phyloP scores from a whole-genome alignment of 2,329 filamentous ascomycete genomes.

The Stenocarpella maydis region DNA sequence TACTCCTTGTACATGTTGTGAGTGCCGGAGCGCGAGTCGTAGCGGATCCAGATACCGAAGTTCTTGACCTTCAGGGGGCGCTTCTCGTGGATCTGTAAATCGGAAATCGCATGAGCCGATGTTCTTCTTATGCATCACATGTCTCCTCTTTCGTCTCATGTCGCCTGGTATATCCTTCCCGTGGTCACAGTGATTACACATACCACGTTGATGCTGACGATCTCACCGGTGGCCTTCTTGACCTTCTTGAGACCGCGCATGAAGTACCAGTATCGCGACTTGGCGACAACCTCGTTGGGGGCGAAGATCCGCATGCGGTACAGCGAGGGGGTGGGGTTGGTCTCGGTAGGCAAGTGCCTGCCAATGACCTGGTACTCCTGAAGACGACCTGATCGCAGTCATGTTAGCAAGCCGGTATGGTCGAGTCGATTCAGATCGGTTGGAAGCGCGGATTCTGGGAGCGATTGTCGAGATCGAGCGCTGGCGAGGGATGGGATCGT shows the following conservation, averaged over 20 bases:
- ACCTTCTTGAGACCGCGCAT: slow-evolving; percentile 98
- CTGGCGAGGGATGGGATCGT: neutral
- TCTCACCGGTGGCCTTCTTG: slow-evolving; percentile 99
- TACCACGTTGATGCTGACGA: slow-evolving; percentile 96
- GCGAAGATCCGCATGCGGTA: slow-evolving; percentile 99
- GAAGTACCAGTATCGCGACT: slow-evolving; percentile 99
- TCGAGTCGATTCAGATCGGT: neutral
- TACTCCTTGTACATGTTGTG: slow-evolving; percentile 99
- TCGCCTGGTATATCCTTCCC: slow-evolving; percentile 20
- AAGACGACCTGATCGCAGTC: slow-evolving; percentile 81
- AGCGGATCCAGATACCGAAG: slow-evolving; percentile 99
- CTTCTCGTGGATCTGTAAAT: slow-evolving; percentile 90
- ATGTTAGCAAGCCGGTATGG: slow-evolving; percentile 28
- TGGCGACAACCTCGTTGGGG: slow-evolving; percentile 96
- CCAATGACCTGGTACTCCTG: slow-evolving; percentile 99
- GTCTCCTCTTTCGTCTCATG: slow-evolving; percentile 5
- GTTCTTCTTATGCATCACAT: neutral
- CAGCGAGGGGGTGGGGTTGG: slow-evolving; percentile 96
- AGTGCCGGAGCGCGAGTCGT: slow-evolving; percentile 99
- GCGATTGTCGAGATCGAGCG: slow-evolving; percentile 36
- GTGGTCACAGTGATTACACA: slow-evolving; percentile 47
- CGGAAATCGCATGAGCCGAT: slow-evolving; percentile 34
- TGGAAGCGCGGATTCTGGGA: slow-evolving; percentile 38
- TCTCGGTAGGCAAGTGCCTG: slow-evolving; percentile 97
- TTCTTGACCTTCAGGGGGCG: slow-evolving; percentile 99